Evolutionary conservation across 768 basidiomycete genomes (phyloP), one percentile per base, ranked within the genome.

Genomic region (Serpula lacrymans): DNA sequence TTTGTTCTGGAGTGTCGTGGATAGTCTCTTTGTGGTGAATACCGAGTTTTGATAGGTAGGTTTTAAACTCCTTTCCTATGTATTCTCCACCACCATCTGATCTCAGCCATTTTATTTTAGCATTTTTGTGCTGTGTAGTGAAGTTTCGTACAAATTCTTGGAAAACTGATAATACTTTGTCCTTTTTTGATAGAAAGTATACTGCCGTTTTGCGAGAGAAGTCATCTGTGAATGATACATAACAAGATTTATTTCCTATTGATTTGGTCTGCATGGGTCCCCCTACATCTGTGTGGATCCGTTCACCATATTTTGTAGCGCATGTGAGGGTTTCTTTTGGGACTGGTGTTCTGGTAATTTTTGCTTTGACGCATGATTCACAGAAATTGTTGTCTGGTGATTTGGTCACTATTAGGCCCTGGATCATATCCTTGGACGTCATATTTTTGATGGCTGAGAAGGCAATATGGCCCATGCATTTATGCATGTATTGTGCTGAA

Each of bases 181-280:
- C 55, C 42, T 70, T 71, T n/a, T n/a, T n/a, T n/a, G 43, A 42
- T 3, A 70, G 45, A 12, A 60, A 46, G 24, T 51, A 47, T 5
- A 63, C 25, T 2, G 44, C 43, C 6, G 55, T 58, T 10, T 49
- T 42, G 4, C 59, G 49, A 0, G 60, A 46, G 14, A 46, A 39
- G 27, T 70, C 59, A 31, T 73, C 67, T 0, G 50, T 68, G 38
- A 63, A 71, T n/a, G n/a, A n/a, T n/a, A n/a, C n/a, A n/a, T n/a
- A n/a, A n/a, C n/a, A n/a, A n/a, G n/a, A n/a, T n/a, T n/a, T n/a
- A n/a, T n/a, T n/a, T n/a, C n/a, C n/a, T n/a, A n/a, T n/a, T n/a
- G n/a, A n/a, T n/a, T n/a, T n/a, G n/a, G n/a, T n/a, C n/a, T n/a
- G n/a, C 4, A 56, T 44, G 1, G 51, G 53, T 13, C 53, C 47